Base-by-base conservation (phyloP, 2,329 filamentous ascomycete species). In the Rosellinia necatrix region DNA sequence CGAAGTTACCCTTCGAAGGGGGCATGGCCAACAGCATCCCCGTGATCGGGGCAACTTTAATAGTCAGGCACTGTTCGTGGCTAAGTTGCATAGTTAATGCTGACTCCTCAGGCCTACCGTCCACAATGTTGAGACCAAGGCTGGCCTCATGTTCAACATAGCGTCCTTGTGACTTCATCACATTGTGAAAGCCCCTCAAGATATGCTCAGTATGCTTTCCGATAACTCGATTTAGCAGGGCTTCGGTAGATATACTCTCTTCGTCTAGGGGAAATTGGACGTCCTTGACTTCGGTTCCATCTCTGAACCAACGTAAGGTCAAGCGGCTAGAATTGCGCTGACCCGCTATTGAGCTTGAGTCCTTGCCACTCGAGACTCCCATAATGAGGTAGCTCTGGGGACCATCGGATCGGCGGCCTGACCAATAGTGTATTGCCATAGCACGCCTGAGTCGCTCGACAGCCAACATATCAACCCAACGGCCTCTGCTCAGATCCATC, bases 371-470 rank as follows among this genome's bases (percentile, higher is more conserved):
- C 56, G 86, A 81, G 30, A 96, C 83, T 8, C 92, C 92, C 47
- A 99, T 79, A 62, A 97, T 87, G 43, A 99, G 79, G 93, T 94
- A 99, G 70, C 87, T 96, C 76, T 96, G 96, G 13, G 83, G 79
- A 1, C 84, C 84, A 35, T 76, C 76, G 25, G 72, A 68, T 53
- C 81, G 80, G 65, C 86, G 84, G 47, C 83, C 81, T 13, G 83
- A 79, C 94, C 94, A 99, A 74, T 99, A 99, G 68, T 97, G 92
- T 29, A 99, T 83, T 8, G 92, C 85, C 55, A 99, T 77, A 24
- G 88, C 88, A 58, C 94, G 84, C 70, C 94, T 90, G 32, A 96
- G 79, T 24, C 87, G 80, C 69, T 97, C 91, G 13, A 96, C 81
- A 65, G 84, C 85, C 41, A 97, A 72, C 29, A 87, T 86, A 52